Conservation (phyloP, 1,139 yeast species). For the Hyphopichia burtonii region DNA sequence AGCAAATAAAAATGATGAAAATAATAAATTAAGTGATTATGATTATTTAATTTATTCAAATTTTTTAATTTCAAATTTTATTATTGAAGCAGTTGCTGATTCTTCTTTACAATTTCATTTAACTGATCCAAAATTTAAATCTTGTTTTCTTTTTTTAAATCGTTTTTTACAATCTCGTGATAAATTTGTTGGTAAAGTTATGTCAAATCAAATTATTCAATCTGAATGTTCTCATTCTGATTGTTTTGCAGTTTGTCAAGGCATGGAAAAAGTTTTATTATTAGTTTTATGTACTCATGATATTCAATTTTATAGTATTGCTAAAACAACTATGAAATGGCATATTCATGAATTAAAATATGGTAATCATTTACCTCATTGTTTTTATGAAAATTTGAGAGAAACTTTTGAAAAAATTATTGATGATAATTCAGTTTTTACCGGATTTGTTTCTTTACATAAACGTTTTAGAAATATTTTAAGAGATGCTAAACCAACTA, state of each 20-base stretch:
- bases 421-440: slow-evolving; percentile 60
- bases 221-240: slow-evolving; percentile 12
- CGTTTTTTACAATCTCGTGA: slow-evolving; percentile 26
- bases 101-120: slow-evolving; percentile 35
- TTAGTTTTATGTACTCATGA: slow-evolving; percentile 58
- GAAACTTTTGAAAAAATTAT: slow-evolving; percentile 51
- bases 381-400: slow-evolving; percentile 23
- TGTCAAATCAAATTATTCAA: slow-evolving; percentile 21
- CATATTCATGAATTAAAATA: slow-evolving; percentile 37
- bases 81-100: slow-evolving; percentile 38
- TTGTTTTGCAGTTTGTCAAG: slow-evolving; percentile 21
- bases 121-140: slow-evolving; percentile 38
- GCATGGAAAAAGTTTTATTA: slow-evolving; percentile 47
- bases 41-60: slow-evolving; percentile 26
- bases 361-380: slow-evolving; percentile 5
- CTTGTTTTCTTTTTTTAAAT: slow-evolving; percentile 37
- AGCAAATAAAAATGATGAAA: neutral
- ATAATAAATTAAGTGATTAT: slow-evolving; percentile 13
- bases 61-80: slow-evolving; percentile 29
- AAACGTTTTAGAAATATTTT: slow-evolving; percentile 60
- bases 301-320: slow-evolving; percentile 52
- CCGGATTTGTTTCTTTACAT: slow-evolving; percentile 77
- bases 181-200: slow-evolving; percentile 18
- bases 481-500: slow-evolving; percentile 58
- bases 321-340: slow-evolving; percentile 49